Evolutionary conservation across 306 rosid genomes (phyloP), one percentile per base, ranked within the genome.

Genomic region (Glycine soja): DNA sequence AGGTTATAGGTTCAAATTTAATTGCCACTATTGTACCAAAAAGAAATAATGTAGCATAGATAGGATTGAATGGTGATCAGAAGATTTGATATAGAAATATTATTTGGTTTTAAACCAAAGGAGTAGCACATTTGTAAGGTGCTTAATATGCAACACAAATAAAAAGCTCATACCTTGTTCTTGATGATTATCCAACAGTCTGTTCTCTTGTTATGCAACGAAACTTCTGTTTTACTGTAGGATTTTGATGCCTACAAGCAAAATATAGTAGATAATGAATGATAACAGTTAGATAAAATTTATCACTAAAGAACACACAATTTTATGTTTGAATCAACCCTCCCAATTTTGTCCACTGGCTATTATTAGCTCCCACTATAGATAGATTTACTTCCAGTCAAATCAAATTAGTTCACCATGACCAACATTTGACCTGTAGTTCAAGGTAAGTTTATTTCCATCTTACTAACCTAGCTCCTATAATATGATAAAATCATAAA

Each of bases 151-250:
- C 57, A 72, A 50, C 64, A 72, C 71, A 24, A 82, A 54, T 10
- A 56, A 19, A 76, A 73, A 42, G 32, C 72, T 65, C 58, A 14
- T 82, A 94, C 97, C 97, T 71, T 91, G 88, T 90, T 89, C 90
- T 93, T 91, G 88, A 95, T 93, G 71, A 95, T 95, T 83, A 95
- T 87, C 97, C 99, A 95, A 80, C 99, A 95, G 82, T 95, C 95
- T 30, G 97, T 88, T 85, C 92, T 88, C 82, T 79, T 93, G 81
- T 88, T 90, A 87, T 95, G 99, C 88, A 74, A 86, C 10, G 89
- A 79, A 8, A 95, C 90, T 50, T 95, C 93, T 40, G 85, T 75
- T 85, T 91, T 90, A 76, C 82, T 82, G 87, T 85, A 91, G 77
- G 84, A 56, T 83, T 89, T 90, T 73, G 90, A 81, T 63, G 81